A percentile compares a stretch with the other conserved stretches of the same genome.
Conservation (phyloP, 352 stramenopile species). For the Albugo laibachii region DNA sequence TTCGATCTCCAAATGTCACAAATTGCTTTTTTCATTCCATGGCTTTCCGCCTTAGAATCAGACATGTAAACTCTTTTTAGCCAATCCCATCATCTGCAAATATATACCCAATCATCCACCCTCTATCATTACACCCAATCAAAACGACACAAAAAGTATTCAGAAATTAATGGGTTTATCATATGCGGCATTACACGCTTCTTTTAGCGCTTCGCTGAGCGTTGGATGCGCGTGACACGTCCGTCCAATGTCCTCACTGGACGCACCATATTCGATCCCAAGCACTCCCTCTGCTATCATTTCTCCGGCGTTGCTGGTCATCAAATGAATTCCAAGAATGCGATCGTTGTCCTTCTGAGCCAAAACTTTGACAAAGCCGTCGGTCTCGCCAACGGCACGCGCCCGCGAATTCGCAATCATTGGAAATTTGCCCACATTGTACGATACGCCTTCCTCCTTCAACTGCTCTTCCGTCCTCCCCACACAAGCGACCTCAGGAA, state of each 20-base stretch:
- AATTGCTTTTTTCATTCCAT: no score
- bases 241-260: slow-evolving; percentile 96
- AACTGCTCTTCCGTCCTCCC: slow-evolving; percentile 97
- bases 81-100: no score
- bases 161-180: slow-evolving; percentile 99
- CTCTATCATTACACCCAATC: neutral
- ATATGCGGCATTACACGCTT: slow-evolving; percentile 95
- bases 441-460: slow-evolving; percentile 86
- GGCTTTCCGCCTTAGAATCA: no score
- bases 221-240: slow-evolving; percentile 97
- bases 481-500: slow-evolving; percentile 89
- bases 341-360: slow-evolving; percentile 94
- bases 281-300: slow-evolving; percentile 98
- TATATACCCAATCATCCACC: no score
- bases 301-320: slow-evolving; percentile 96
- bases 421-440: slow-evolving; percentile 96
- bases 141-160: slow-evolving; percentile 11
- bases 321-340: slow-evolving; percentile 98
- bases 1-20: no score
- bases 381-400: slow-evolving; percentile 81
- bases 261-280: slow-evolving; percentile 97
- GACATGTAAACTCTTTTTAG: no score
- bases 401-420: slow-evolving; percentile 96
- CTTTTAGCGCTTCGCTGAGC: slow-evolving; percentile 97
- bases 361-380: slow-evolving; percentile 97